Evolutionary conservation across 768 basidiomycete species (phyloP).

Genomic region (Pisolithus sp.): DNA sequence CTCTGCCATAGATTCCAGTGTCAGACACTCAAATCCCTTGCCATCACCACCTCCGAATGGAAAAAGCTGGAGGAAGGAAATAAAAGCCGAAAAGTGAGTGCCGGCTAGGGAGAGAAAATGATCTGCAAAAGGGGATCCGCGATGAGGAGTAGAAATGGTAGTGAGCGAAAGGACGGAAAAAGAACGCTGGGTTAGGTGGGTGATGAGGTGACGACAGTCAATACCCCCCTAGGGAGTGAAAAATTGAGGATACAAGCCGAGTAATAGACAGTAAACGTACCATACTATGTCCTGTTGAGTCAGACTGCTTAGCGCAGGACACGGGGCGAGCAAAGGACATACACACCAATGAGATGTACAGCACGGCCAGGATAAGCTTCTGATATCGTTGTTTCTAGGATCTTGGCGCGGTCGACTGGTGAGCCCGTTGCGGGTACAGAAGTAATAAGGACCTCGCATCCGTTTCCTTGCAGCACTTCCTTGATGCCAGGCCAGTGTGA

Average conservation of each 20-base stretch:
- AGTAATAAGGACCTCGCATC: conserved; percentile 86
- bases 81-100: conserved; percentile 58
- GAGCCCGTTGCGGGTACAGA: conserved; percentile 90
- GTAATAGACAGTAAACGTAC: conserved; percentile 30
- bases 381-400: conserved; percentile 75
- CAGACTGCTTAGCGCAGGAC: conserved; percentile 3
- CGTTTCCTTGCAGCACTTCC: conserved; percentile 84
- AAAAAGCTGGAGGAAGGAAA: conserved; percentile 71
- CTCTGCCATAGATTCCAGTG: conserved; percentile 72
- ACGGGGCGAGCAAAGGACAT: neutral
- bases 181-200: conserved; percentile 67
- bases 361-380: conserved; percentile 73
- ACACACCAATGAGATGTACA: conserved; percentile 79
- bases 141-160: conserved; percentile 92
- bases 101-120: conserved; percentile 74
- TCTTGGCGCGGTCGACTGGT: conserved; percentile 81
- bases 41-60: conserved; percentile 95
- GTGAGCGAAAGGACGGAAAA: conserved; percentile 86
- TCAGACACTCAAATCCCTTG: conserved; percentile 85
- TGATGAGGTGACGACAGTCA: conserved; percentile 85
- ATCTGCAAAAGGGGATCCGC: conserved; percentile 90
- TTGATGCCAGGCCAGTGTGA: conserved; percentile 96
- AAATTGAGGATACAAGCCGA: neutral
- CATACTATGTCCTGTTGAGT: conserved; percentile 62
- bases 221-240: conserved; percentile 67